Evolutionary conservation across 495 filamentous ascomycete species (phyloP), one percentile per base, ranked within the genome.

Genomic region (Bombardia bombarda): DNA sequence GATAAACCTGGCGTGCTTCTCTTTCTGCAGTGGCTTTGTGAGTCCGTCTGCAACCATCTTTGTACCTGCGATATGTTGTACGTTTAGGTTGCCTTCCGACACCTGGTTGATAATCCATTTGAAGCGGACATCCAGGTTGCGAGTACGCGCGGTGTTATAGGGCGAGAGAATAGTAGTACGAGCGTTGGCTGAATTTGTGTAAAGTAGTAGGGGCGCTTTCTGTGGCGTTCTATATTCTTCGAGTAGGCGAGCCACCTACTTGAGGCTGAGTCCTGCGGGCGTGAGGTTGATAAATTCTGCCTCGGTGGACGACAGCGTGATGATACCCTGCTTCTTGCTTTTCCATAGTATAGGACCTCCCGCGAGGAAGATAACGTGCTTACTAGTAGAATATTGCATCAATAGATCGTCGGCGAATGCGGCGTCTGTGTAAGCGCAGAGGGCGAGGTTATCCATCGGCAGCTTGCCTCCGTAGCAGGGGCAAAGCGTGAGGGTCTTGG

Each of bases 81-180:
- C 16, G 17, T 38, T 23, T 10, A 46, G 14, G 24, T 39, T 17
- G 16, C 43, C 36, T 18, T 33, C 9, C 21, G 18, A 10, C 21
- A 46, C 36, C n/a, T 23, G 43, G 16, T 46, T 36, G 22, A 46
- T 46, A 10, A 46, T 32, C 35, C 30, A 46, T 24, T 46, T 46
- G 36, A 40, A 46, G 10, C 43, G 43, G 13, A 46, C 20, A 33
- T 46, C 36, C 4, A 46, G 24, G 30, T 24, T 22, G 6, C 43
- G 34, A 14, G 24, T 46, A 10, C 43, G 24, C 16, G 43, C 43
- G 18, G 35, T 19, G 30, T 39, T 40, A 13, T 21, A n/a, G 20
- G 36, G 26, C 16, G 39, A 32, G 10, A 46, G 35, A 12, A 40
- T 25, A 16, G 17, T 23, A 14, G 20, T 12, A 7, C 26, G 23